Conservation (phyloP, 176 grass and related monocot genomes). For the bread wheat (Triticum aestivum) region DNA sequence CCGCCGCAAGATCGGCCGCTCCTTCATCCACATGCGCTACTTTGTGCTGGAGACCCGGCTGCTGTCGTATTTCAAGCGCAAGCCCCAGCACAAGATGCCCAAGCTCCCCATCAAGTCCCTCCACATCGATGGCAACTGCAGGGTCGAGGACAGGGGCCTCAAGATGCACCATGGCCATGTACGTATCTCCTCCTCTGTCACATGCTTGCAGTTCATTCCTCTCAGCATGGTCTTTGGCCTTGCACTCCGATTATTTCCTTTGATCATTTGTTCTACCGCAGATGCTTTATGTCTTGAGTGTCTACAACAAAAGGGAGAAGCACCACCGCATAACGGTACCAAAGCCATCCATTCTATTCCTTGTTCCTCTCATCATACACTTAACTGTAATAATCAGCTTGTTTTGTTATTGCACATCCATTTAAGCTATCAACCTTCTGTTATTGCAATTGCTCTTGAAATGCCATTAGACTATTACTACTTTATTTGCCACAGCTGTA, state of each 20-base stretch:
- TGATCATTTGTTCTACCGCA: conserved; percentile 26
- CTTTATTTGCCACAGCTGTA: neutral
- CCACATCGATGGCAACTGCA: conserved; percentile 82
- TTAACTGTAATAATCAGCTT: neutral
- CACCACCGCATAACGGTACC: conserved; percentile 69
- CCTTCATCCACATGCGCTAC: conserved; percentile 88
- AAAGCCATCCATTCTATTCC: neutral
- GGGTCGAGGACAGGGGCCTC: conserved; percentile 96
- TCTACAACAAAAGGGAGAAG: conserved; percentile 99
- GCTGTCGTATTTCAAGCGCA: conserved; percentile 88
- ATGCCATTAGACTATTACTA: neutral
- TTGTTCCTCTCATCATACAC: neutral
- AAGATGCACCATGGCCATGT: conserved; percentile 91
- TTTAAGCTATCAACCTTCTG: neutral
- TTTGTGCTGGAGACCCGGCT: conserved; percentile 84
- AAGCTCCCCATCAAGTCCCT: conserved; percentile 96
- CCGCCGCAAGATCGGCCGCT: conserved; percentile 81
- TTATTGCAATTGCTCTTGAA: neutral
- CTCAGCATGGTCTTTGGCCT: neutral
- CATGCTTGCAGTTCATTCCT: neutral
- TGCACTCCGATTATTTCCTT: neutral
- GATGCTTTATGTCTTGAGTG: conserved; percentile 88
- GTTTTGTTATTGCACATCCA: neutral
- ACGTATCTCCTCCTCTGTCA: conserved; percentile 1
- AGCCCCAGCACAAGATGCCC: conserved; percentile 73